Evolutionary conservation across 768 basidiomycete species (phyloP), one percentile per base, ranked within the genome.

Genomic region (Suillus cothurnatus): DNA sequence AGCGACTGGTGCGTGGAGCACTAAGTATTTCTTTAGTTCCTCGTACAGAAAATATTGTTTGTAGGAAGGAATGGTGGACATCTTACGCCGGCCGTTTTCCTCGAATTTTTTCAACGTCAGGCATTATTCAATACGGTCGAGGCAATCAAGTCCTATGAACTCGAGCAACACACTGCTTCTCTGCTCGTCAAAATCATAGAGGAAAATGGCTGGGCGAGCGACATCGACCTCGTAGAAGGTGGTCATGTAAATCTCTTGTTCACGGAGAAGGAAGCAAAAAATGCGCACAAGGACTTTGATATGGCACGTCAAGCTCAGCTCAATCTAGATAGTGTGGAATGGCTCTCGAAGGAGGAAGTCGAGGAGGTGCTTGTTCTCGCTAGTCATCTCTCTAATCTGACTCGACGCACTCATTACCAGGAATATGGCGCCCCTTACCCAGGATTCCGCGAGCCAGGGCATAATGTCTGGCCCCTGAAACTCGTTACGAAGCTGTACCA

Each of bases 381-480:
- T 26, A n/a, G 15, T 49, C 28, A n/a, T 23, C 31, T 41, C 17
- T 21, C 6, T 11, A 8, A 9, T 36, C 5, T 38, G 26, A 53
- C 34, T 19, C 64, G 21, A 23, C 2, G 39, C 31, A 17, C 3
- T 43, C 9, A 3, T 41, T n/a, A 32, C 23, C 52, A 78, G 75
- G 71, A 64, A 2, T 77, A 70, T 47, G 77, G 76, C 45, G 76
- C 85, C 0, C 73, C 76, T 6, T 85, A 85, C 72, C 84, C 90
- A 0, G 90, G 77, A 1, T 77, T 87, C 39, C 79, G 79, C 56
- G 76, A 77, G 26, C 84, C 82, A 1, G 88, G 83, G 0, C 75
- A 87, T 71, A 95, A 93, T 68, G 75, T 94, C 32, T 94, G 88
- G 88, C 92, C 91, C 0, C 83, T 88, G 71, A 95, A 95, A 71